Evolutionary conservation across 2,329 filamentous ascomycete genomes (phyloP).

Genomic region (Fusarium odoratissimum): DNA sequence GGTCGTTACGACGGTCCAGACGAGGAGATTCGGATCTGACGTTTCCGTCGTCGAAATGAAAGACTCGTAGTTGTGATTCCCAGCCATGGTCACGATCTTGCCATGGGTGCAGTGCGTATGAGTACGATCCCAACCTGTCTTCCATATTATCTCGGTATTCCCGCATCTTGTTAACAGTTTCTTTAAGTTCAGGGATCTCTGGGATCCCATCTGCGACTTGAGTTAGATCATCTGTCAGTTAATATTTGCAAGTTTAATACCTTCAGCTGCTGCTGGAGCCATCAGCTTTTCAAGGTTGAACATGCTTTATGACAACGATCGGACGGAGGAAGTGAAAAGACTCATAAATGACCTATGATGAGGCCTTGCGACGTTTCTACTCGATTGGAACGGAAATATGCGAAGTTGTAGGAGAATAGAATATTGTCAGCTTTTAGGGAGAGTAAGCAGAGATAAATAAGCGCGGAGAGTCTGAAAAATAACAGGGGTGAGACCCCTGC

Average conservation of each 20-base stretch:
- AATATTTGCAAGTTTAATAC: rapidly evolving
- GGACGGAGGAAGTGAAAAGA: background rate
- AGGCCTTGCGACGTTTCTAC: background rate
- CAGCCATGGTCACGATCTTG: background rate
- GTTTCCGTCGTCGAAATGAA: background rate
- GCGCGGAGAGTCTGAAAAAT: background rate
- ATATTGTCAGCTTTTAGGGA: background rate
- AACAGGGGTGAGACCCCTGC: background rate
- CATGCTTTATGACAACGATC: background rate
- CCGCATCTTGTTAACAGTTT: background rate
- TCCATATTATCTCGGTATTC: background rate
- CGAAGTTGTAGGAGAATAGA: background rate
- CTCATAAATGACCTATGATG: background rate
- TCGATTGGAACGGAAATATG: background rate
- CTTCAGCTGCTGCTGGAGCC: background rate
- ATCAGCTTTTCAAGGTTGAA: background rate
- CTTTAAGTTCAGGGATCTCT: background rate
- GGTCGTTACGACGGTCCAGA: background rate
- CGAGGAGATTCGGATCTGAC: background rate
- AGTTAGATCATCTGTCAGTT: background rate
- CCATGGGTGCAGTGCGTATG: background rate
- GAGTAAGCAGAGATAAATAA: background rate
- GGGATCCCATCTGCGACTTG: rapidly evolving
- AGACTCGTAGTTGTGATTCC: background rate
- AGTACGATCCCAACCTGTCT: background rate